Base-by-base conservation (phyloP, 805 yeast species). In the Candida odintsovae region DNA sequence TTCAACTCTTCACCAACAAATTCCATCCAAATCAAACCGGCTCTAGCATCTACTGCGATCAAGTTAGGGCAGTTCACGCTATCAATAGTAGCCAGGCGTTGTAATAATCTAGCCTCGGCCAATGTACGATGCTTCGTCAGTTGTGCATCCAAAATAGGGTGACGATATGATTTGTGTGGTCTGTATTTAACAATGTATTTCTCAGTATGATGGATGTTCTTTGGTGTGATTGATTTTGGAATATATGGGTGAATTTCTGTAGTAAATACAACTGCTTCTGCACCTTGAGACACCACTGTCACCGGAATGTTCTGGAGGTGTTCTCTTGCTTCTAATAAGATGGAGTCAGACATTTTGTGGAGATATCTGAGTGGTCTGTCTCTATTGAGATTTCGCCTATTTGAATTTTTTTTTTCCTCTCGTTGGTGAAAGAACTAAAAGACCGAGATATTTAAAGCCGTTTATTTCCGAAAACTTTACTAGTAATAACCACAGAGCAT, bases 1-100 rank as follows among this genome's bases (percentile, higher is more conserved):
- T 42, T 41, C 20, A 84, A 58, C 10, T 60, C 57, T 26, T 76
- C 80, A 1, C 92, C 90, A 9, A 92, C 63, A 51, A 68, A 73
- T 55, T 88, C 95, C 92, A 92, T 86, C 94, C 95, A 90, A 22
- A 94, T 80, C 40, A 86, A 67, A 1, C 98, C 99, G 51, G 80
- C 77, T 37, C 73, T 65, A 4, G 82, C 77, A 67, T 94, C 97
- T n/a, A 83, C 75, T 42, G 82, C 82, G n/a, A 86, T 67, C 40
- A 94, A 62, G 48, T 72, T 65, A 0, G 99, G 99, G 1, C 85
- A 87, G 10, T 71, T 70, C 16, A 94, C 73, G 0, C 81, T 85
- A 11, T 64, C 55, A 16, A 68, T 53, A 8, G 55, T 53, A 13
- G 61, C 59, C 35, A 86, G 67, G 59, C 78, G 83, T 41, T 76